These are phyloP conservation scores for Hordeum vulgare DNA, from an alignment of 176 grass and related monocot genomes.

Conservation along the genomic window DNA sequence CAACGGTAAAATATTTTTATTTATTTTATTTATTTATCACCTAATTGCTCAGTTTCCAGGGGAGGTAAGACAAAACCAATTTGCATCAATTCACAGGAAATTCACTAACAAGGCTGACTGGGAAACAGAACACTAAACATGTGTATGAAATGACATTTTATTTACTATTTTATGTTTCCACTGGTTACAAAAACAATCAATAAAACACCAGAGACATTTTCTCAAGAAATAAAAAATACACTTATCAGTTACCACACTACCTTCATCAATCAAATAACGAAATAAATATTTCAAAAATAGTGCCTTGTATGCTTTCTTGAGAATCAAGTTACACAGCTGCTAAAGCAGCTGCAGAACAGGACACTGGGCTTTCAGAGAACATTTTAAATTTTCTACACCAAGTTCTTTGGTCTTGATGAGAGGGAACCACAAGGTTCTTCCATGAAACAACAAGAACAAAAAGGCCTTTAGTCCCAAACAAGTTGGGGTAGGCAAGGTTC, in stretches of 20 bases:
- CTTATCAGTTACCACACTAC: neutral
- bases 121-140: neutral
- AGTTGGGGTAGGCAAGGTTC: neutral
- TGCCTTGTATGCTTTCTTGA: neutral
- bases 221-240: slow-evolving; percentile 1
- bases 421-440: neutral
- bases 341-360: neutral
- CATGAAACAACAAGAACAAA: neutral
- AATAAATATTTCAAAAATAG: neutral
- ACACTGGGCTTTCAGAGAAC: neutral
- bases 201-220: neutral
- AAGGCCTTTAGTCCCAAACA: too few relatives aligned
- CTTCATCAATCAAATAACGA: neutral
- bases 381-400: neutral
- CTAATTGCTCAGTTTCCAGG: neutral
- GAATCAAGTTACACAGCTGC: neutral
- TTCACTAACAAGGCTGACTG: neutral
- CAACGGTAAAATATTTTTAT: neutral
- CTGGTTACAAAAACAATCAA: neutral
- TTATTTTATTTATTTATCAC: neutral
- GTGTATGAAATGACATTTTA: neutral
- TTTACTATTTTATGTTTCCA: neutral
- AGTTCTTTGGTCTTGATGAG: neutral
- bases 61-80: neutral
- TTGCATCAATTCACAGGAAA: neutral